Conservation (phyloP, 208 protist genomes). For the Acanthamoeba lenticulata region DNA sequence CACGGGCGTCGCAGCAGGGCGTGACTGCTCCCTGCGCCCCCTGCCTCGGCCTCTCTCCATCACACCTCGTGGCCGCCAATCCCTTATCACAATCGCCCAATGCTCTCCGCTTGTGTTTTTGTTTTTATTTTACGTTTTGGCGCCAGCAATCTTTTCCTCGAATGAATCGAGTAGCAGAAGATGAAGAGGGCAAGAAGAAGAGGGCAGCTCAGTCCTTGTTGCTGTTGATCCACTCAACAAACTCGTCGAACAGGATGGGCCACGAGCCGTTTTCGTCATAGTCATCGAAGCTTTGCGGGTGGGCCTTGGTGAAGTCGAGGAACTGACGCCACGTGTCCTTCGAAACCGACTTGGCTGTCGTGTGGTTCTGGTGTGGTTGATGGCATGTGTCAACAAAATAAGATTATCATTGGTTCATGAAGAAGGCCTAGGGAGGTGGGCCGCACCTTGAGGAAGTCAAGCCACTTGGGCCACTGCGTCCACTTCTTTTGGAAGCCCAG, state of each 20-base stretch:
- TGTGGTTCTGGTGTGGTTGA: neutral
- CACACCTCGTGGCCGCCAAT: too few relatives aligned
- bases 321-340: constrained; percentile 51
- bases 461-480: neutral
- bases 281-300: neutral
- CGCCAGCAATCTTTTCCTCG: neutral
- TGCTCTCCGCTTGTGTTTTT: too few relatives aligned
- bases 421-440: neutral
- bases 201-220: neutral
- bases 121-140: neutral
- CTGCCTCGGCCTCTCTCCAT: too few relatives aligned
- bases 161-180: too few relatives aligned
- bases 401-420: neutral
- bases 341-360: constrained; percentile 20
- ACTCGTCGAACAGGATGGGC: constrained; percentile 49
- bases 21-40: too few relatives aligned
- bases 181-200: neutral
- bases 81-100: too few relatives aligned
- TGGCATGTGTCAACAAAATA: neutral
- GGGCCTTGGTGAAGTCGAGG: neutral
- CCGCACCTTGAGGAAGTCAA: constrained; percentile 7
- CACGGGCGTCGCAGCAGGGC: too few relatives aligned
- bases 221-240: constrained; percentile 43
- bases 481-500: neutral
- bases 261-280: constrained; percentile 42